Evolutionary conservation across 306 rosid genomes (phyloP).

Genomic region (Pueraria montana): DNA sequence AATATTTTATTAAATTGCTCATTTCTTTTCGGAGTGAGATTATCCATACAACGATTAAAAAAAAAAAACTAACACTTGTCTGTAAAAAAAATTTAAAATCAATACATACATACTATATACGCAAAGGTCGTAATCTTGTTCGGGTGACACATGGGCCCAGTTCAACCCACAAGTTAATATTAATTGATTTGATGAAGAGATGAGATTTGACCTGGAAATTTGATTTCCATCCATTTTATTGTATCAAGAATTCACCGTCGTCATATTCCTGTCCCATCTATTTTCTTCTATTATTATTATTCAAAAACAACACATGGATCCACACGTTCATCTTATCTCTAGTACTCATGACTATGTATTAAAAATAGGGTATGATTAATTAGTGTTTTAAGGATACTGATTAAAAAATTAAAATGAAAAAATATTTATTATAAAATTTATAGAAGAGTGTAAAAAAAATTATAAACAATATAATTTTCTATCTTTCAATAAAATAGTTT

Average conservation of each 20-base stretch:
- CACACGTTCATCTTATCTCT: conserved; percentile 43
- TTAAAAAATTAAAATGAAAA: too few relatives aligned
- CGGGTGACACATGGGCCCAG: conserved; percentile 23
- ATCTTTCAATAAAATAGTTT: too few relatives aligned
- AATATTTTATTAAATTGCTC: background rate
- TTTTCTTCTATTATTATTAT: background rate
- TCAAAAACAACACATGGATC: background rate
- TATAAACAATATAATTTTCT: too few relatives aligned
- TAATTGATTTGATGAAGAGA: conserved; percentile 10
- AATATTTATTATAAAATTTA: too few relatives aligned
- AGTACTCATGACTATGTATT: background rate
- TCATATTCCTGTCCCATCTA: background rate
- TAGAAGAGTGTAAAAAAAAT: too few relatives aligned
- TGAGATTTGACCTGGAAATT: conserved; percentile 46
- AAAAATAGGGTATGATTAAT: too few relatives aligned
- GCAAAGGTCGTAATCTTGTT: background rate
- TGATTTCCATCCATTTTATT: background rate
- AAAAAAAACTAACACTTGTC: background rate
- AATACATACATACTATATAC: background rate
- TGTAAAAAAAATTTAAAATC: background rate
- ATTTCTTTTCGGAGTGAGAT: background rate
- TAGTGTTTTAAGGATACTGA: too few relatives aligned
- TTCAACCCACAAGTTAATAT: conserved; percentile 13
- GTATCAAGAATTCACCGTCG: conserved; percentile 28
- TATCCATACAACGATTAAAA: background rate